Evolutionary conservation across 352 stramenopile species (phyloP).

Genomic region (Phytophthora pluvialis): DNA sequence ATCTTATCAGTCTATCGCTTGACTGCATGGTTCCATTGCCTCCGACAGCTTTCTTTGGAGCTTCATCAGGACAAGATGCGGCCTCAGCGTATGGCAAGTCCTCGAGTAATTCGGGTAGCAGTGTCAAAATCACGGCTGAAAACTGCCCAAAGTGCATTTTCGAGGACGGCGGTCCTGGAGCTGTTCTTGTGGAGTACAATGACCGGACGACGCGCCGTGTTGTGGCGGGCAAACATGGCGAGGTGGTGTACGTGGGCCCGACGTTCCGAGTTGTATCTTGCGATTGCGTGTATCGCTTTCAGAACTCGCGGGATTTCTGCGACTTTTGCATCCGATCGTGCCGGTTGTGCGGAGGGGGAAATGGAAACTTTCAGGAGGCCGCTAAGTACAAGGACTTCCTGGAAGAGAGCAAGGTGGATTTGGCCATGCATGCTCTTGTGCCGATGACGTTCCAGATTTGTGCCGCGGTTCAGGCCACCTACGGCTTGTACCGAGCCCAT

Average conservation of each 20-base stretch:
- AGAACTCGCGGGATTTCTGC: conserved; percentile 69
- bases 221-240: conserved; percentile 42
- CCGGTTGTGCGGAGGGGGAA: conserved; percentile 75
- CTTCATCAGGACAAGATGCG: conserved; percentile 53
- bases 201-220: conserved; percentile 56
- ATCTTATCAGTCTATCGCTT: conserved; percentile 54
- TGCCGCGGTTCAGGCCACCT: conserved; percentile 48
- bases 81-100: conserved; percentile 48
- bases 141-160: conserved; percentile 85
- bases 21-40: conserved; percentile 72
- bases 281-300: conserved; percentile 83
- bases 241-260: conserved; percentile 69
- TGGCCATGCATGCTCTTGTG: conserved; percentile 65
- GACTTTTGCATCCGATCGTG: conserved; percentile 80
- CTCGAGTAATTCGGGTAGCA: conserved; percentile 13
- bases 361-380: conserved; percentile 76
- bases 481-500: conserved; percentile 57
- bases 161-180: conserved; percentile 77
- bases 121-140: conserved; percentile 67
- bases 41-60: conserved; percentile 78
- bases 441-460: conserved; percentile 58
- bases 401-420: conserved; percentile 58
- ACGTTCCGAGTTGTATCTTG: conserved; percentile 87
- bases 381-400: conserved; percentile 81
- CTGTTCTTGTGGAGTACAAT: conserved; percentile 74